These are phyloP conservation scores for Metahyphopichia silvanorum DNA, from an alignment of 805 yeast genomes.

Conservation along the genomic window DNA sequence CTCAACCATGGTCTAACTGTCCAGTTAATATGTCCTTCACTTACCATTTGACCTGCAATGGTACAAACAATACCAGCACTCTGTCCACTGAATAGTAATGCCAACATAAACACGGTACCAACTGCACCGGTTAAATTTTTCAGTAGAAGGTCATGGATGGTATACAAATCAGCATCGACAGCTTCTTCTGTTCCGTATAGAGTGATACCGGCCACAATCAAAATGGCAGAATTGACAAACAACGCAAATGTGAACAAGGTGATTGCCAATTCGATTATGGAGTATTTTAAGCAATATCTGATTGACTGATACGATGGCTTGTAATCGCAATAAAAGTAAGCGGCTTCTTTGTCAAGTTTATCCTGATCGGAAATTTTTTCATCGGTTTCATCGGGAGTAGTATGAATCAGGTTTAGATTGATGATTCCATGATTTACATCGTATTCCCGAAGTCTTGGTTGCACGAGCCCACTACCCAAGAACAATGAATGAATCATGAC, in stretches of 20 bases:
- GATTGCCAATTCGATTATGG: conserved; percentile 65
- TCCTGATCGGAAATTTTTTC: conserved; percentile 3
- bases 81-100: conserved; percentile 80
- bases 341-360: conserved; percentile 18
- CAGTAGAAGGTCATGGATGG: conserved; percentile 66
- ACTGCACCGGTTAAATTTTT: conserved; percentile 65
- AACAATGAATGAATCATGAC: conserved; percentile 52
- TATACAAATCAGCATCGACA: conserved; percentile 75
- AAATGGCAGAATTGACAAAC: conserved; percentile 80
- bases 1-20: conserved; percentile 75
- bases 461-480: conserved; percentile 48
- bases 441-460: conserved; percentile 45
- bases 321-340: conserved; percentile 43
- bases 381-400: conserved; percentile 6
- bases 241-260: conserved; percentile 79
- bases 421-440: conserved; percentile 38
- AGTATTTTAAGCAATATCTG: conserved; percentile 64
- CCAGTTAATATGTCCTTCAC: conserved; percentile 90
- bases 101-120: conserved; percentile 82
- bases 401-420: conserved; percentile 13
- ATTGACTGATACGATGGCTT: conserved; percentile 74
- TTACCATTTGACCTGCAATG: conserved; percentile 87
- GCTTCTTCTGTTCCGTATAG: conserved; percentile 70
- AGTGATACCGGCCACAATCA: conserved; percentile 79
- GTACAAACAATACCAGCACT: conserved; percentile 93